These are phyloP conservation scores for Chrysanthemum lavandulifolium DNA, from an alignment of 129 eudicot genomes.

Conservation along the genomic window DNA sequence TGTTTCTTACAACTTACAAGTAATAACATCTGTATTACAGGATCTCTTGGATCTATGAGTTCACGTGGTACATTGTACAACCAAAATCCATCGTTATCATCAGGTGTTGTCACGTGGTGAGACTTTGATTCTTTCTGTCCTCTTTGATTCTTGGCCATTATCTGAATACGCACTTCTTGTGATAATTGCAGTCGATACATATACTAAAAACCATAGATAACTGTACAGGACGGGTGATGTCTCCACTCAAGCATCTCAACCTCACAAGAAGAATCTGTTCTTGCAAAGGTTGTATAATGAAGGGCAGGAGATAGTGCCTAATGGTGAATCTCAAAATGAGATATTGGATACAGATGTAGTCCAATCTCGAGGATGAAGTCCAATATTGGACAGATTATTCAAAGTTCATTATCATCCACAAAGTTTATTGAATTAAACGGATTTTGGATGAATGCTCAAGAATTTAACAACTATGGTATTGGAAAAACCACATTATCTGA, in stretches of 20 bases:
- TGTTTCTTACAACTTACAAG: background rate
- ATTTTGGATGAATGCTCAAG: constrained; percentile 53
- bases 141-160: background rate
- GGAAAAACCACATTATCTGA: constrained; percentile 72
- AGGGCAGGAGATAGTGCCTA: constrained; percentile 34
- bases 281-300: constrained; percentile 70
- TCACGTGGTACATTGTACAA: constrained; percentile 79
- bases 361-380: constrained; percentile 62
- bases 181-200: constrained; percentile 7
- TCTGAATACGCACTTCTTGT: background rate
- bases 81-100: constrained; percentile 38
- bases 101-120: constrained; percentile 71
- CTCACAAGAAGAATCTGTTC: constrained; percentile 73
- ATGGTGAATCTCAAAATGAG: constrained; percentile 36
- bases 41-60: constrained; percentile 90
- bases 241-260: constrained; percentile 64
- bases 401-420: constrained; percentile 92
- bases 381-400: constrained; percentile 90
- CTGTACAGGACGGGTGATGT: constrained; percentile 71
- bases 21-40: constrained; percentile 35
- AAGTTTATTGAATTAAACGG: constrained; percentile 86
- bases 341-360: constrained; percentile 65
- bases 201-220: constrained; percentile 8
- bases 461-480: constrained; percentile 63
- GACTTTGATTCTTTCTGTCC: constrained; percentile 21